A percentile compares a stretch with the other conserved stretches of the same genome.
Evolutionary conservation across 495 filamentous ascomycete species (phyloP).

Genomic region (Xylaria grammica): DNA sequence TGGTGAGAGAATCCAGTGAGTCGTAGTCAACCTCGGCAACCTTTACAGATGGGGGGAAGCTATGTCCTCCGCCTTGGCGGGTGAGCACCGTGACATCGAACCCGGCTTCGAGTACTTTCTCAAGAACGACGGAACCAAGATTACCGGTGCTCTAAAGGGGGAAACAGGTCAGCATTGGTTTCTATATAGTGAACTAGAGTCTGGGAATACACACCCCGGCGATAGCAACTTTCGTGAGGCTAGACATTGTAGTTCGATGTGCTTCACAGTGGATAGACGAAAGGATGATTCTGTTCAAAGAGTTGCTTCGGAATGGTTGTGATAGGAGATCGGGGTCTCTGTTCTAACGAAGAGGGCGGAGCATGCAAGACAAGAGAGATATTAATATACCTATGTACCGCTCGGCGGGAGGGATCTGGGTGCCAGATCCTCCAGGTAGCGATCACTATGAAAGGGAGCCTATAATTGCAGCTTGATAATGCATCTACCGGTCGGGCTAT

Average conservation of each 20-base stretch:
- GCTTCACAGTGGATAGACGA: no score
- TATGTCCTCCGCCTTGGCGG: conserved; percentile 42
- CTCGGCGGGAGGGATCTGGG: no score
- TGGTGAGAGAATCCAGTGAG: conserved; percentile 50
- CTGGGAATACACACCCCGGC: conserved; percentile 43
- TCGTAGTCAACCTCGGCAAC: conserved; percentile 54
- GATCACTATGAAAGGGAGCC: no score
- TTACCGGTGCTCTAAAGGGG: conserved; percentile 52
- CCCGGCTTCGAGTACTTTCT: conserved; percentile 49
- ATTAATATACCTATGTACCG: no score
- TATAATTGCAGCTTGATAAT: no score
- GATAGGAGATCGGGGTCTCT: no score
- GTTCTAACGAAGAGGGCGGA: no score
- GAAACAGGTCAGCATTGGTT: background rate
- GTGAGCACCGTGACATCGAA: conserved; percentile 61
- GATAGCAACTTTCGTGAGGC: conserved; percentile 49
- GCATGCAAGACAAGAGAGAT: no score
- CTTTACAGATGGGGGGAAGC: conserved; percentile 39
- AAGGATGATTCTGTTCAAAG: no score
- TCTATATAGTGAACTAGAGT: background rate
- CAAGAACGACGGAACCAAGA: conserved; percentile 56
- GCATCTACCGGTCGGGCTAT: no score
- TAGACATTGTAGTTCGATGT: conserved; percentile 34
- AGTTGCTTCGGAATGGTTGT: no score
- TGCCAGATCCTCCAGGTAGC: no score